Evolutionary conservation across 805 yeast genomes (phyloP), one percentile per base, ranked within the genome.

Genomic region (Cyberlindnera misumaiensis): DNA sequence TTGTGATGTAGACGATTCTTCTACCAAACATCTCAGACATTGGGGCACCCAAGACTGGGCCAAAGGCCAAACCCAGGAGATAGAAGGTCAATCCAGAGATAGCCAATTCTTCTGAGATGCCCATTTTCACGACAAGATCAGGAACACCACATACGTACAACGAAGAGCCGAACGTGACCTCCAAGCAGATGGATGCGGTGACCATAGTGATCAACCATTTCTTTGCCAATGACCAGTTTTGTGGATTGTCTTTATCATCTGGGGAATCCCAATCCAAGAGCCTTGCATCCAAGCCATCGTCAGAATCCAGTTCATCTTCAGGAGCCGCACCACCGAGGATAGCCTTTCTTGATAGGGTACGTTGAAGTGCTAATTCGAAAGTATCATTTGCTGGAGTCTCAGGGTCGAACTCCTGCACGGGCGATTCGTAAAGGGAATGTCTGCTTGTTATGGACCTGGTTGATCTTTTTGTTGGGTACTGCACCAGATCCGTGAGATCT

Each of bases 131-230:
- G 50, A 62, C 58, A 51, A 83, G 57, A 43, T 75, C 79, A 3
- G 75, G 72, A 2, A 80, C 70, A 42, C 88, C 83, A 40, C 75
- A 69, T 18, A 81, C 83, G 50, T 68, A 83, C 39, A 83, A 64
- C 0, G 90, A 83, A 0, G 89, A 80, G 17, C 93, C 90, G 55
- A 83, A 70, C 0, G 88, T 75, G 25, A 81, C 81, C 26, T 77
- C 82, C 27, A 83, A 65, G 65, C 89, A 82, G 34, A 77, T 63
- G 16, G 65, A 42, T 3, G 88, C 87, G 11, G 79, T 74, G 4
- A 75, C 68, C 75, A 77, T 71, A 1, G 89, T 81, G 40, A 74
- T 62, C 30, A 56, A 54, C 88, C 89, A 81, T 59, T 72, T 78
- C 54, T 71, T 77, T 72, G 72, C 63, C 4, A 36, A 18, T 3